Conservation (phyloP, 257 asterid species). For the Rehmannia glutinosa region DNA sequence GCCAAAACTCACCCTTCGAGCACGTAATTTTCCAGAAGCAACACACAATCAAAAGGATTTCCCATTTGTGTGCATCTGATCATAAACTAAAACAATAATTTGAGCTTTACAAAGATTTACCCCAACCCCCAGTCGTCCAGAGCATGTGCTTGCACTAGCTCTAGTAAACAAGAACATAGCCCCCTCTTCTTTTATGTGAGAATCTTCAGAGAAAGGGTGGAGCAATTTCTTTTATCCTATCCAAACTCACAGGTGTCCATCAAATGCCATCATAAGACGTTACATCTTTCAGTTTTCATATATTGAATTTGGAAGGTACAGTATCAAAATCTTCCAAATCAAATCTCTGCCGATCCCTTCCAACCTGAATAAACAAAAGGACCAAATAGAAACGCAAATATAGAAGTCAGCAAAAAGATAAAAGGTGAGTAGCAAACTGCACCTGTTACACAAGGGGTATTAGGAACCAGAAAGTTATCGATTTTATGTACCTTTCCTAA, state of each 20-base stretch:
- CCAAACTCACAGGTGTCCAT: constrained; percentile 13
- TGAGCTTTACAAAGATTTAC: constrained; percentile 21
- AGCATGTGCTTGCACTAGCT: background rate
- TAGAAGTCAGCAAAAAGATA: background rate
- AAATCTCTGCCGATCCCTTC: constrained; percentile 86
- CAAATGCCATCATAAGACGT: background rate
- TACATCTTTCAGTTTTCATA: constrained; percentile 33
- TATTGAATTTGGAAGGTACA: constrained; percentile 70
- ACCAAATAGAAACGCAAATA: background rate
- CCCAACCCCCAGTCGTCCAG: background rate
- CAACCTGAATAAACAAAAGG: constrained; percentile 40
- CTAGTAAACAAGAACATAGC: background rate
- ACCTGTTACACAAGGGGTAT: background rate
- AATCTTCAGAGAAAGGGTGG: too few relatives aligned
- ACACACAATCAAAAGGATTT: background rate
- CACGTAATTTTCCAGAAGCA: too few relatives aligned
- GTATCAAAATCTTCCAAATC: constrained; percentile 87
- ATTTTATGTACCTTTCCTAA: constrained; percentile 58
- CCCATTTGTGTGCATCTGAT: background rate
- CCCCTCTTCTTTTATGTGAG: background rate
- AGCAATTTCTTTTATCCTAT: background rate
- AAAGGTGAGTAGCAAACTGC: background rate
- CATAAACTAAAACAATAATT: constrained; percentile 9
- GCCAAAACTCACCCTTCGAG: too few relatives aligned
- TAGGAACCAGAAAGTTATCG: background rate